Conservation (phyloP, 2,329 filamentous ascomycete species). For the Fusarium torreyae region DNA sequence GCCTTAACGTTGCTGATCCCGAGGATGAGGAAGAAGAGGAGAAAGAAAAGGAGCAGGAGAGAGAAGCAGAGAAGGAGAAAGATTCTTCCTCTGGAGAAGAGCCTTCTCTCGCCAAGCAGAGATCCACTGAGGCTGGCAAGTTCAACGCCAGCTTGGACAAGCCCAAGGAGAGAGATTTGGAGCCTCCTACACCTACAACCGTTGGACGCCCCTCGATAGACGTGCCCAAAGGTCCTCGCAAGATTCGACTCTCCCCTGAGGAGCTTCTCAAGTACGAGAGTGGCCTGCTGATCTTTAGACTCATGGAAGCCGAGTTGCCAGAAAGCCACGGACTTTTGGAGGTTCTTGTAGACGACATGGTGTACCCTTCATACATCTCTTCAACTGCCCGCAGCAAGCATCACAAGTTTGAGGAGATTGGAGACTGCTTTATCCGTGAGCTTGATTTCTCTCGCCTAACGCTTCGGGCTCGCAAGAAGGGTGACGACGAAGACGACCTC, state of each 20-base stretch:
- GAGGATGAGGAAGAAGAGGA: slow-evolving; percentile 82
- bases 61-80: slow-evolving; percentile 38
- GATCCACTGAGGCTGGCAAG: slow-evolving; percentile 59
- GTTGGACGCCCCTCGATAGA: slow-evolving; percentile 63
- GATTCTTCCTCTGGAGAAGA: slow-evolving; percentile 38
- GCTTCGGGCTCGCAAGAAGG: slow-evolving; percentile 85
- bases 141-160: slow-evolving; percentile 58
- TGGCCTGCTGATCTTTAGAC: slow-evolving; percentile 92
- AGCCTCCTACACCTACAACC: slow-evolving; percentile 55
- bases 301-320: slow-evolving; percentile 89
- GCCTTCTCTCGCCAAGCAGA: slow-evolving; percentile 23
- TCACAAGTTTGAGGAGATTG: slow-evolving; percentile 89
- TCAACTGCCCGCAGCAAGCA: slow-evolving; percentile 78
- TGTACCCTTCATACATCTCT: slow-evolving; percentile 90
- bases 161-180: slow-evolving; percentile 41
- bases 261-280: slow-evolving; percentile 90
- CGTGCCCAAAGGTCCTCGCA: slow-evolving; percentile 73
- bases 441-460: slow-evolving; percentile 97
- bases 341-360: slow-evolving; percentile 93
- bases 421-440: slow-evolving; percentile 95
- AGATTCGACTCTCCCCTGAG: slow-evolving; percentile 83
- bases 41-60: slow-evolving; percentile 54
- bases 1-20: slow-evolving; percentile 88
- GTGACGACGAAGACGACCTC: slow-evolving; percentile 81
- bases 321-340: slow-evolving; percentile 84